These are phyloP conservation scores for Tulasnella sp. DNA, from an alignment of 768 basidiomycete species.

Conservation along the genomic window DNA sequence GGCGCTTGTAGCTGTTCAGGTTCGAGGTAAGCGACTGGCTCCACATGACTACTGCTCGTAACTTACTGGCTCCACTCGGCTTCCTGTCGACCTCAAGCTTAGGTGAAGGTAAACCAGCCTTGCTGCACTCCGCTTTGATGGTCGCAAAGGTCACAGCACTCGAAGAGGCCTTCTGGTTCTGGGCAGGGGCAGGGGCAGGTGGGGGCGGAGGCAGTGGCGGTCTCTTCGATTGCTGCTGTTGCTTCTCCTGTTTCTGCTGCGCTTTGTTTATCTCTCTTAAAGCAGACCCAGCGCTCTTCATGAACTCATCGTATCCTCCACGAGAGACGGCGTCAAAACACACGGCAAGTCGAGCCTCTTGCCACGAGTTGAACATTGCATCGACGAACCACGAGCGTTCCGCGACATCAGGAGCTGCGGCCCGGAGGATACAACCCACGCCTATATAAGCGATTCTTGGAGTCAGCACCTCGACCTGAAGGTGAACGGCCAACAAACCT, in stretches of 20 bases:
- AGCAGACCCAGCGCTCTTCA: background rate
- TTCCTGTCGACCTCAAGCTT: too few relatives aligned
- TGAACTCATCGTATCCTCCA: slow-evolving; percentile 30
- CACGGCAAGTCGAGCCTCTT: slow-evolving; percentile 63
- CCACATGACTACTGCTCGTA: too few relatives aligned
- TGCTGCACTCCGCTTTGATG: too few relatives aligned
- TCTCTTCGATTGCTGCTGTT: background rate
- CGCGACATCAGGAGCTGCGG: slow-evolving; percentile 43
- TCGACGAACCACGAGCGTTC: slow-evolving; percentile 56
- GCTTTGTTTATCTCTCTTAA: background rate
- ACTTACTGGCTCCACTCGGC: too few relatives aligned
- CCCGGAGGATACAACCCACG: slow-evolving; percentile 38
- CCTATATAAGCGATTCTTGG: background rate
- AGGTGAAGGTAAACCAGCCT: too few relatives aligned
- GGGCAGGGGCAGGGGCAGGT: too few relatives aligned
- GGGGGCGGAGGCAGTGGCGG: background rate
- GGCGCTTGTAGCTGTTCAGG: background rate
- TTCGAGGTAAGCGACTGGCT: too few relatives aligned
- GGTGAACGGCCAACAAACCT: background rate
- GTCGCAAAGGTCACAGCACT: too few relatives aligned
- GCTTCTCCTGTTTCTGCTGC: background rate
- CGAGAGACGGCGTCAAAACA: slow-evolving; percentile 57
- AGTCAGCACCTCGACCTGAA: background rate
- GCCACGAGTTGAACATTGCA: slow-evolving; percentile 49
- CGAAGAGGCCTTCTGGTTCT: too few relatives aligned